Evolutionary conservation across 1,284 basidiomycete species (phyloP).

Genomic region (Papiliotrema nemorosa): DNA sequence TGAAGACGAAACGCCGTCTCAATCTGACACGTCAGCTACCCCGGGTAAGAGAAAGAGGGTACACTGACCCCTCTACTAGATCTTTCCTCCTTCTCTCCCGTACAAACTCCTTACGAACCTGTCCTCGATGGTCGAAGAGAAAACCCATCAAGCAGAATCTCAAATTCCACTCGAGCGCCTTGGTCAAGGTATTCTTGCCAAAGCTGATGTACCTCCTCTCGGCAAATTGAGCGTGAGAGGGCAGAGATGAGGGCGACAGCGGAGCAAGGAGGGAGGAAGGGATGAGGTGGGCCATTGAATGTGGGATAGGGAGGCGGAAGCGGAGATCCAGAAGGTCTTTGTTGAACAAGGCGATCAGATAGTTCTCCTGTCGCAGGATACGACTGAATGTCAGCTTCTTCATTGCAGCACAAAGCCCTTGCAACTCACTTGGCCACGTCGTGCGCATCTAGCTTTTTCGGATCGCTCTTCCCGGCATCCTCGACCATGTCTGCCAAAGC

Average conservation of each 20-base stretch:
- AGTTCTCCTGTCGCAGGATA: slow-evolving; percentile 97
- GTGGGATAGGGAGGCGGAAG: slow-evolving; percentile 65
- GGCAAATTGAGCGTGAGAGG: slow-evolving; percentile 15
- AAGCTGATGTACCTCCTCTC: slow-evolving; percentile 39
- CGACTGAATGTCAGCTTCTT: slow-evolving; percentile 51
- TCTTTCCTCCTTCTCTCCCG: slow-evolving; percentile 72
- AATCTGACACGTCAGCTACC: slow-evolving; percentile 56
- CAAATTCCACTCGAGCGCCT: slow-evolving; percentile 93
- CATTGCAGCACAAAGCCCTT: neutral
- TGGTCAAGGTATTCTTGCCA: slow-evolving; percentile 60
- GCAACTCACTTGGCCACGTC: slow-evolving; percentile 56
- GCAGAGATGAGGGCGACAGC: slow-evolving; percentile 19
- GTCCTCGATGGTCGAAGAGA: slow-evolving; percentile 80
- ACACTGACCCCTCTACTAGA: slow-evolving; percentile 75
- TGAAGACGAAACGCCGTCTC: slow-evolving; percentile 82
- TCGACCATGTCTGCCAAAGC: slow-evolving; percentile 40
- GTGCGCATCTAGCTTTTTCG: slow-evolving; percentile 84
- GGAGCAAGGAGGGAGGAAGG: slow-evolving; percentile 31
- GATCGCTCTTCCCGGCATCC: slow-evolving; percentile 40
- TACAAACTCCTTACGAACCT: slow-evolving; percentile 84
- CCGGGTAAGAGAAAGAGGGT: neutral
- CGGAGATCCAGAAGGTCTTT: slow-evolving; percentile 88
- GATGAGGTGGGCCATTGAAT: slow-evolving; percentile 35
- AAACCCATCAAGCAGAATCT: slow-evolving; percentile 92
- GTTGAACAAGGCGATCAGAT: slow-evolving; percentile 95